phyloP scores from a whole-genome alignment of 495 filamentous ascomycete genomes.

The Aspergillus indologenus region DNA sequence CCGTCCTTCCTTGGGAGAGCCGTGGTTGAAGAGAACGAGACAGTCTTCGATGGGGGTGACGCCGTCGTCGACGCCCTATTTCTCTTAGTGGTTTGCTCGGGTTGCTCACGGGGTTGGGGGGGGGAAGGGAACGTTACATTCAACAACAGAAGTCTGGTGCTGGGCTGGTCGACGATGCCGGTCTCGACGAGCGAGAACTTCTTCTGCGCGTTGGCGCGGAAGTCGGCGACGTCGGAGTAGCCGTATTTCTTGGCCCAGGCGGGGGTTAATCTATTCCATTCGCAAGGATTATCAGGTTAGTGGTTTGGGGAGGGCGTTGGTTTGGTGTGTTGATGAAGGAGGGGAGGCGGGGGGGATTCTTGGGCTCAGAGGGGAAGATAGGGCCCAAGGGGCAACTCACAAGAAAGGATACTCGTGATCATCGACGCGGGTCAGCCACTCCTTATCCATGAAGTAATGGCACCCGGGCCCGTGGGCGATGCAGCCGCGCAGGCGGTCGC shows the following conservation, averaged over 20 bases:
- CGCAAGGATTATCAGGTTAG: background rate
- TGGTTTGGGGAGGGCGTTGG: background rate
- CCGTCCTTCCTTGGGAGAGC: conserved; percentile 68
- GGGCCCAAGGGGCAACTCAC: conserved; percentile 33
- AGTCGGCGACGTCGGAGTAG: conserved; percentile 56
- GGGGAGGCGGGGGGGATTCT: background rate
- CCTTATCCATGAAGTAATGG: conserved; percentile 64
- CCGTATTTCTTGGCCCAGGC: conserved; percentile 72
- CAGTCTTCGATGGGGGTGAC: conserved; percentile 79
- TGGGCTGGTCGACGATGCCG: conserved; percentile 62
- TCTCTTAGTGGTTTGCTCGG: conserved; percentile 13
- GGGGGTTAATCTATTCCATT: conserved; percentile 48
- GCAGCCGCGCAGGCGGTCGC: conserved; percentile 51
- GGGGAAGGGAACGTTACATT: conserved; percentile 47
- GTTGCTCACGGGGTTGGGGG: background rate
- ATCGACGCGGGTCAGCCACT: conserved; percentile 65
- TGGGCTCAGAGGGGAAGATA: background rate
- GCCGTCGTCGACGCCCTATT: conserved; percentile 62
- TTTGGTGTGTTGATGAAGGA: background rate
- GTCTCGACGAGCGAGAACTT: conserved; percentile 73
- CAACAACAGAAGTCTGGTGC: conserved; percentile 61
- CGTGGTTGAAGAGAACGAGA: conserved; percentile 64
- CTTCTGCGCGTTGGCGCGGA: conserved; percentile 56
- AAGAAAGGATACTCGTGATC: conserved; percentile 77
- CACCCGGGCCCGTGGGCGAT: conserved; percentile 71